A percentile compares a stretch with the other conserved stretches of the same genome.
phyloP scores from a whole-genome alignment of 768 basidiomycete genomes.

The Glaciozyma antarctica region DNA sequence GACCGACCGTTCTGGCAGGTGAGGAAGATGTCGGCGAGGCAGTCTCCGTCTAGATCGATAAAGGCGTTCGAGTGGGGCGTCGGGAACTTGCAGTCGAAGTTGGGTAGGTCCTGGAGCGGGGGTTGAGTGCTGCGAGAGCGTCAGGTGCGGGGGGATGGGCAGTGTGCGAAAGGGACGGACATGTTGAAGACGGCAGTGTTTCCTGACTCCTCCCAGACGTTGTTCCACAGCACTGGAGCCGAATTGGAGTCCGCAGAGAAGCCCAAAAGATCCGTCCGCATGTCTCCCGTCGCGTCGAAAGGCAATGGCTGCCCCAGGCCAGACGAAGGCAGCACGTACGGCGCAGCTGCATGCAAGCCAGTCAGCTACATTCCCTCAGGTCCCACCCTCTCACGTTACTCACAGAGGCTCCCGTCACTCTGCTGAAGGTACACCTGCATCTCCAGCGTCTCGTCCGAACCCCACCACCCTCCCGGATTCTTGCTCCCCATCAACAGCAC shows the following conservation, averaged over 20 bases:
- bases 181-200: conserved; percentile 54
- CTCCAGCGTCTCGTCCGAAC: conserved; percentile 44
- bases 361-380: background rate
- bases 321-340: conserved; percentile 50
- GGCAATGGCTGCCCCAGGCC: conserved; percentile 69
- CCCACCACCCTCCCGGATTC: conserved; percentile 44
- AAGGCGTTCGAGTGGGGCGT: conserved; percentile 91
- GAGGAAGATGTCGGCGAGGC: conserved; percentile 84
- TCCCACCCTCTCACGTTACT: background rate
- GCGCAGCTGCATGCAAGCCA: conserved; percentile 12
- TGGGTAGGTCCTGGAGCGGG: conserved; percentile 18
- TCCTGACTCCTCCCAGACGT: conserved; percentile 60
- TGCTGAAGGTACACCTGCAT: conserved; percentile 61
- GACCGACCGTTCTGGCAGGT: conserved; percentile 55
- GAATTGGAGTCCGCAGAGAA: conserved; percentile 47
- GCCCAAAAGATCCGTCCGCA: conserved; percentile 81
- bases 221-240: conserved; percentile 58
- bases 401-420: conserved; percentile 38
- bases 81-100: conserved; percentile 54
- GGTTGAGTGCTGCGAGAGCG: conserved; percentile 14
- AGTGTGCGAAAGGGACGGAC: conserved; percentile 44
- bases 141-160: background rate
- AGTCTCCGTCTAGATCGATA: conserved; percentile 89
- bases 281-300: conserved; percentile 75
- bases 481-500: conserved; percentile 72